Base-by-base conservation (phyloP, 2,329 filamentous ascomycete genomes). In the Elsinoe fawcettii region DNA sequence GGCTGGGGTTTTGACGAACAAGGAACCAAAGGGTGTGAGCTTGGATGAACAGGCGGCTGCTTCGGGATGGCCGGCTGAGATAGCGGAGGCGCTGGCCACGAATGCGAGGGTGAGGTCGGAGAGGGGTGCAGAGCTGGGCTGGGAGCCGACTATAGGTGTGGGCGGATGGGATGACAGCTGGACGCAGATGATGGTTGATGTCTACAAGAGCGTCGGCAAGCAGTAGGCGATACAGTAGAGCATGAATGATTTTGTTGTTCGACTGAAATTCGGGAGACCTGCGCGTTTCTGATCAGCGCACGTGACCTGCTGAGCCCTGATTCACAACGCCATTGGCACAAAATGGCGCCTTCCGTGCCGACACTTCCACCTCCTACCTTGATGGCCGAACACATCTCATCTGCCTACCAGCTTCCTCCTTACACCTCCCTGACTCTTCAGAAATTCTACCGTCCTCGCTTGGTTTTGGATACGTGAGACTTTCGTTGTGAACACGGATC, bases 171-270 rank as follows among this genome's bases (percentile, higher is more conserved):
- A 53, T 20, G 27, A 53, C 9, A 23, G 18, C 5, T 53, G 49
- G 49, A 53, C 49, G 49, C 16, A 53, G n/a, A 53, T 53, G 49
- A 20, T 36, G n/a, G 30, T 53, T 2, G 49, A 53, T 12, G 6
- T 53, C n/a, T 53, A 20, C 16, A 53, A 37, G n/a, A 34, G 12
- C 23, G 6, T n/a, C 2, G 23, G 5, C 4, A 20, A 44, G 39
- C 22, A 44, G 39, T 44, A 44, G 14, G 14, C 14, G 34, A 5
- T 30, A 9, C 9, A 5, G 9, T 30, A 9, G 27, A 30, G 5
- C 5, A 30, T 30, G 5, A 30, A 5, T 30, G 27, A n/a, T n/a
- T n/a, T 30, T 5, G 27, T 9, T 30, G 5, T 30, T 30, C 5
- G 27, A 5, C 9, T 30, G 27, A 5, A 5, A 30, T 30, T 30